Evolutionary conservation across 345 rosid genomes (phyloP), one percentile per base, ranked within the genome.

Genomic region (Firmiana major): DNA sequence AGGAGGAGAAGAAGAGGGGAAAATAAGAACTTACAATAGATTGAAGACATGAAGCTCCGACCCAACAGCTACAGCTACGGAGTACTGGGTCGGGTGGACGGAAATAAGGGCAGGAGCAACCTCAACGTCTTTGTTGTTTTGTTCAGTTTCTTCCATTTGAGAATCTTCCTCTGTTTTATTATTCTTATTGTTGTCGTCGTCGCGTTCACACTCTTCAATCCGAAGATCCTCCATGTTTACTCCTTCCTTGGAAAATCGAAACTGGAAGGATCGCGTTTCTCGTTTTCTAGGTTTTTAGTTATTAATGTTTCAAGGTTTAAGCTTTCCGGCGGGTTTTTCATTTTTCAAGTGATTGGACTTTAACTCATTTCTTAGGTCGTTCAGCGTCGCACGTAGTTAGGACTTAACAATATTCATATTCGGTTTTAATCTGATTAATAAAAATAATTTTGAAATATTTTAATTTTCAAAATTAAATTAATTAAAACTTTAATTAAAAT

Each of bases 31-130:
- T 78, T 80, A 93, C 97, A 65, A 81, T 77, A 93, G 90, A 79
- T 93, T 88, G 83, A 89, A 92, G 67, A 90, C 84, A 68, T 97
- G 97, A 78, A 96, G 97, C 86, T 92, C 97, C 21, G 92, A 86
- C 4, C 97, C 97, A 68, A 92, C 91, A 16, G 97, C 83, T 55
- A 96, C 92, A 7, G 88, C 88, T 9, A 93, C 89, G 0, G 95
- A 91, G 62, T 83, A 80, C 77, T 90, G 98, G 75, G 78, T 55
- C 10, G 97, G 97, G 71, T 96, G 95, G 45, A 89, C 87, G 6
- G 93, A 74, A 31, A 93, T 80, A 22, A 93, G 84, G 45, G 99
- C 97, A 10, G 97, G 97, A 77, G 98, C 93, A 51, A 88, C 94
- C 80, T 92, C 97, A 17, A 81, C 60, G 38, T 89, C 89, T 79